A percentile compares a stretch with the other conserved stretches of the same genome.
phyloP scores from a whole-genome alignment of 2,329 filamentous ascomycete genomes.

The Aspergillus viridinutans region DNA sequence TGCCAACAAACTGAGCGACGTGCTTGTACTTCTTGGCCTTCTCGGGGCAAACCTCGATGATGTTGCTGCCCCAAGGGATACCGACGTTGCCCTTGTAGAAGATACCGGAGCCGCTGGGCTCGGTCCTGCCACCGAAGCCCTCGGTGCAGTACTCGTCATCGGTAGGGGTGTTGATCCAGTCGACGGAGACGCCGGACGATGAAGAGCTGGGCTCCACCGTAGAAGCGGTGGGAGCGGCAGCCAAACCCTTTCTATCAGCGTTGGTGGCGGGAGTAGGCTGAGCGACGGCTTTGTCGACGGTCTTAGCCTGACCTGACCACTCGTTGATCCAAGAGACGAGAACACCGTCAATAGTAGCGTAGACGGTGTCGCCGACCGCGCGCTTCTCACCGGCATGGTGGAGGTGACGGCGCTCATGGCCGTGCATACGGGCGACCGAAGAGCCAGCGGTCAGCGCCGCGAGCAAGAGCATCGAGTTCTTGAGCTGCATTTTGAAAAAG shows the following conservation, averaged over 20 bases:
- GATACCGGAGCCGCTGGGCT: constrained; percentile 14
- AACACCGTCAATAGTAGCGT: constrained; percentile 31
- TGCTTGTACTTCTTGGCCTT: constrained; percentile 34
- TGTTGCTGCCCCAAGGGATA: constrained; percentile 39
- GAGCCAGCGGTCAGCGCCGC: constrained; percentile 36
- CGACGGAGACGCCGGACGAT: constrained; percentile 9
- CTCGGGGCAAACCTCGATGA: constrained; percentile 31
- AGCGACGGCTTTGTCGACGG: constrained; percentile 12
- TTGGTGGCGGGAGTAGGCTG: constrained; percentile 15
- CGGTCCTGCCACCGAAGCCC: constrained; percentile 31
- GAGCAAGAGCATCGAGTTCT: constrained; percentile 34
- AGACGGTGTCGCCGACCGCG: constrained; percentile 29
- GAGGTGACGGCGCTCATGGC: constrained; percentile 36
- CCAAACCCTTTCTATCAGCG: constrained; percentile 5
- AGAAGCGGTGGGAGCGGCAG: constrained; percentile 8
- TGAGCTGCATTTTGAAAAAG: constrained; percentile 33
- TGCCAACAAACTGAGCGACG: constrained; percentile 31
- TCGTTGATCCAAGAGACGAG: constrained; percentile 35
- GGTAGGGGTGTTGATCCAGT: constrained; percentile 22
- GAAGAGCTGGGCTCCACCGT: constrained; percentile 7
- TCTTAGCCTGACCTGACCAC: constrained; percentile 23
- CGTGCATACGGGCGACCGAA: constrained; percentile 34
- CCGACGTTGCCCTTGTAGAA: constrained; percentile 35
- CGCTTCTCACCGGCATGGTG: constrained; percentile 27
- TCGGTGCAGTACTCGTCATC: constrained; percentile 18